These are phyloP conservation scores for Blyttiomyces sp. DNA, from an alignment of 371 early-diverging fungal species.

Conservation along the genomic window DNA sequence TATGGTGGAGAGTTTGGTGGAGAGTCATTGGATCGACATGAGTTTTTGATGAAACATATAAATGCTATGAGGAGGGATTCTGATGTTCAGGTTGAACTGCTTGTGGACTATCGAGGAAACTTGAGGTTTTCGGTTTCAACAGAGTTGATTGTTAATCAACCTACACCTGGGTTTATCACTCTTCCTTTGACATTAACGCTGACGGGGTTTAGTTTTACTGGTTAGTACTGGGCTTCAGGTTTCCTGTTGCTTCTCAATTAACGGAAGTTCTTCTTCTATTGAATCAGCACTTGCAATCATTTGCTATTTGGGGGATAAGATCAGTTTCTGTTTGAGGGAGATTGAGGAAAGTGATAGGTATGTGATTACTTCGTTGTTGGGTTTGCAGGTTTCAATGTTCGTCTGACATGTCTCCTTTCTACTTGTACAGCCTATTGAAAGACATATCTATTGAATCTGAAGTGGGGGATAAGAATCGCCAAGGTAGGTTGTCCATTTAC, in stretches of 20 bases:
- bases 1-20: too few species aligned
- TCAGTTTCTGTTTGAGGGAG: constrained; percentile 88
- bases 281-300: constrained; percentile 71
- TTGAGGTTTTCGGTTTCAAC: constrained; percentile 80
- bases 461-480: constrained; percentile 83
- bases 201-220: constrained; percentile 77
- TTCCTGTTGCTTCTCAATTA: not conserved
- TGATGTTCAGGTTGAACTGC: constrained; percentile 75
- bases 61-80: constrained; percentile 28
- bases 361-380: not conserved
- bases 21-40: too few species aligned
- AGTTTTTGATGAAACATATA: constrained; percentile 26
- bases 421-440: constrained; percentile 55
- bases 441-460: constrained; percentile 82
- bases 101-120: constrained; percentile 78
- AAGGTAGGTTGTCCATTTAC: constrained; percentile 72
- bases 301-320: constrained; percentile 76
- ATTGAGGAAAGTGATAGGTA: constrained; percentile 44
- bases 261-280: not conserved
- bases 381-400: too few species aligned
- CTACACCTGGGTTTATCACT: constrained; percentile 85
- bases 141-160: constrained; percentile 87
- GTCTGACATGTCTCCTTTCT: not conserved
- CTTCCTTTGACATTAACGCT: constrained; percentile 82
- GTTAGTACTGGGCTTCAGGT: constrained; percentile 35